Base-by-base conservation (phyloP, 2,329 filamentous ascomycete genomes). In the Sporothrix pseudoabietina region DNA sequence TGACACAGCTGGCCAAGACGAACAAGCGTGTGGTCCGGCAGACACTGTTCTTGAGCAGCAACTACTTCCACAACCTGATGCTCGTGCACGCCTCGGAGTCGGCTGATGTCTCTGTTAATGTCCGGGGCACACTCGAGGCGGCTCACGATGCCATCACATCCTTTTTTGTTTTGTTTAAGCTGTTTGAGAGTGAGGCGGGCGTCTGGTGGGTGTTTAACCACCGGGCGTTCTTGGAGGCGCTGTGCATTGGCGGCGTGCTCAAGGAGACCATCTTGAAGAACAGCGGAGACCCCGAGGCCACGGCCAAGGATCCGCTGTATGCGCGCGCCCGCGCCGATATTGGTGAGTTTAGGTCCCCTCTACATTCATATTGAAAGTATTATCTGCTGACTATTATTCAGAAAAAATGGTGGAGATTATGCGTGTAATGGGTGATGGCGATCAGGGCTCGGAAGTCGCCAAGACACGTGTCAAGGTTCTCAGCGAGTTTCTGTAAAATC, bases 131-230 rank as follows among this genome's bases (percentile, higher is more conserved):
- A 3, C 82, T 94, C 14, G 91, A 94, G 80, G 91, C 92, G 0
- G 92, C 92, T 0, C 90, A 93, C 77, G 91, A 92, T 78, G 92
- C 92, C 4, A 88, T 95, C 65, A 87, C 86, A 61, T 85, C 91
- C 0, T 95, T 94, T 79, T 94, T 94, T 80, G 85, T 94, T 73
- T 85, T 94, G 7, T 92, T 90, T 81, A 84, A 83, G 52, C 82
- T 93, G 14, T 89, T 94, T 75, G 88, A 91, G 76, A 84, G 84
- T 19, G 92, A 95, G 82, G 91, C 91, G 0, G 87, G 90, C 16
- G 92, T 94, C 0, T 94, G 92, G 92, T 95, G 92, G 92, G 91
- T 93, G 0, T 93, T 94, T 77, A 92, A 94, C 79, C 92, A 94
- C 79, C 85, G 92, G 0, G 92, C 92, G 0, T 94, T 94, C 78